A percentile compares a stretch with the other conserved stretches of the same genome.
phyloP scores from a whole-genome alignment of 2,329 filamentous ascomycete species.

The Epichloe sp. region DNA sequence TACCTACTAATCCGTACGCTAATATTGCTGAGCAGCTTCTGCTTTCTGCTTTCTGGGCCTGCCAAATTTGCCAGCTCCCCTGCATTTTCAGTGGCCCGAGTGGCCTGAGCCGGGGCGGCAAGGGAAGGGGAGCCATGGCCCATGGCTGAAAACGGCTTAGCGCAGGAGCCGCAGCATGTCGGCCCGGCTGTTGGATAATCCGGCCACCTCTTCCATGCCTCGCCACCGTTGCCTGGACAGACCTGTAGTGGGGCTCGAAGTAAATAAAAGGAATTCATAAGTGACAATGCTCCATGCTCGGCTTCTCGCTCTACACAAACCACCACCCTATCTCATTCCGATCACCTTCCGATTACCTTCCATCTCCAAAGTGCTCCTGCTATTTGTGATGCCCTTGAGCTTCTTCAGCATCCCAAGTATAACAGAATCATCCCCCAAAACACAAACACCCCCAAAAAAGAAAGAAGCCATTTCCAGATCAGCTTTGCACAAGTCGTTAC shows the following conservation, averaged over 20 bases:
- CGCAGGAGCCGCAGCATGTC: not conserved
- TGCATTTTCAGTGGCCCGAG: not conserved
- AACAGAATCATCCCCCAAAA: conserved; percentile 7
- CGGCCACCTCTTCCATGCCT: not conserved
- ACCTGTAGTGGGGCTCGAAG: conserved; percentile 21
- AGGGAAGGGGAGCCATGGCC: no score
- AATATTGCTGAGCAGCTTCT: not conserved
- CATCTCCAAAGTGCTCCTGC: not conserved
- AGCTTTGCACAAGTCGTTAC: conserved; percentile 23
- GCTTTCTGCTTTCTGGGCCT: not conserved
- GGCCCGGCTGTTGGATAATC: conserved; percentile 7
- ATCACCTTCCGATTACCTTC: conserved; percentile 9
- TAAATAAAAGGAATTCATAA: conserved; percentile 32
- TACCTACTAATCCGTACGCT: no score
- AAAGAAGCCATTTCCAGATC: conserved; percentile 17
- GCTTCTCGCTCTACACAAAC: conserved; percentile 15
- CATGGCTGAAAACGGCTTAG: not conserved
- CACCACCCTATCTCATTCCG: conserved; percentile 8
- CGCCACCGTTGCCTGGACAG: conserved; percentile 23
- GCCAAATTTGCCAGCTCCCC: not conserved
- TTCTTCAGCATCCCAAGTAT: conserved; percentile 11
- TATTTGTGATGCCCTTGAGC: conserved; percentile 6
- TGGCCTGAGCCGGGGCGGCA: not conserved
- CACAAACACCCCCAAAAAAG: not conserved
- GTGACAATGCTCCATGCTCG: conserved; percentile 8